These are phyloP conservation scores for Aspergillus ustus DNA, from an alignment of 2,329 filamentous ascomycete species.

Conservation along the genomic window DNA sequence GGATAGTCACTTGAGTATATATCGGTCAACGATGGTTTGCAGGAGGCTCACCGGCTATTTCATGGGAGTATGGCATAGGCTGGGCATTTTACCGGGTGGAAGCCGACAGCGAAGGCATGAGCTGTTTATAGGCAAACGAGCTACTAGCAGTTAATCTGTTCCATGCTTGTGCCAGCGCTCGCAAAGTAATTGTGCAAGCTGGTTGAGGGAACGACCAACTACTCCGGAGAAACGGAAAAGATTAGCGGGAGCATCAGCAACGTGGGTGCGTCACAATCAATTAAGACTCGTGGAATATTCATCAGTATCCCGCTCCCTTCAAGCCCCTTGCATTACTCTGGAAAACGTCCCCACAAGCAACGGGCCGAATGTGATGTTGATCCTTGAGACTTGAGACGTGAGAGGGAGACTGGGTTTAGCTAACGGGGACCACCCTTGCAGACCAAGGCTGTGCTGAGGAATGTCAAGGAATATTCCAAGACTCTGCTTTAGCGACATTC, in stretches of 20 bases:
- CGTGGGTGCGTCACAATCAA: background rate
- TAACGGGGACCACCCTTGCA: background rate
- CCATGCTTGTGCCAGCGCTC: no score
- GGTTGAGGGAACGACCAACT: background rate
- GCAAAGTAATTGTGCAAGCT: background rate
- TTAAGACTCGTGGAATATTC: background rate
- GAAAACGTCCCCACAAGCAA: background rate
- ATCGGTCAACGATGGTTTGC: background rate
- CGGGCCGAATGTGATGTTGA: background rate
- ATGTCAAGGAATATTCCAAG: background rate
- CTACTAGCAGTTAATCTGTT: no score
- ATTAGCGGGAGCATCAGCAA: background rate
- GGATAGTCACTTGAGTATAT: background rate
- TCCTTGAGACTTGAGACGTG: background rate
- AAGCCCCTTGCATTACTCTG: background rate
- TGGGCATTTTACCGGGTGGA: no score
- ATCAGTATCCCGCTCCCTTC: background rate
- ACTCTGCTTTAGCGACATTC: background rate
- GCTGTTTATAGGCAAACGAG: no score
- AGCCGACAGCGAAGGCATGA: no score
- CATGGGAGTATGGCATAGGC: no score
- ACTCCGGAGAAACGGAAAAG: background rate
- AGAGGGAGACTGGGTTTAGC: background rate
- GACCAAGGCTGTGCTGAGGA: background rate
- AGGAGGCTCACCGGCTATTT: no score